Evolutionary conservation across 345 rosid genomes (phyloP).

Genomic region (Populus deltoides): DNA sequence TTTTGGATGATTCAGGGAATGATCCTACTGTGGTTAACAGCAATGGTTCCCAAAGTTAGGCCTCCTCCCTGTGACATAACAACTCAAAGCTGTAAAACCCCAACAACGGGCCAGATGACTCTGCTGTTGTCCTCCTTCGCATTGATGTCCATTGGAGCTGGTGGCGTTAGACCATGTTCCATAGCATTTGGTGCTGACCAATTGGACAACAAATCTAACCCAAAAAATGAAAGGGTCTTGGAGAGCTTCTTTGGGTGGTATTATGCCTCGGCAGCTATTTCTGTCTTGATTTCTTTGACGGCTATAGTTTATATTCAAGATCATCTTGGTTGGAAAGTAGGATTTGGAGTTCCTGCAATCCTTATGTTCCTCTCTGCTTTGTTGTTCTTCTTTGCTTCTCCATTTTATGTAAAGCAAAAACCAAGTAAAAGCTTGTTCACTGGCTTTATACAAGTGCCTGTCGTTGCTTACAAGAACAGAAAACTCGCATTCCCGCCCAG

Average conservation of each 20-base stretch:
- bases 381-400: conserved; percentile 46
- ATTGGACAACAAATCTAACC: conserved; percentile 53
- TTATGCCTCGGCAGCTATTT: conserved; percentile 34
- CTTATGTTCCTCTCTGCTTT: conserved; percentile 42
- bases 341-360: conserved; percentile 48
- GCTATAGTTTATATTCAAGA: conserved; percentile 53
- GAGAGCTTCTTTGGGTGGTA: conserved; percentile 55
- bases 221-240: conserved; percentile 41
- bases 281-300: conserved; percentile 38
- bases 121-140: conserved; percentile 44
- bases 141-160: conserved; percentile 63
- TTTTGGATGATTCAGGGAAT: conserved; percentile 38
- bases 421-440: conserved; percentile 35
- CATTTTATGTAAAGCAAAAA: conserved; percentile 37
- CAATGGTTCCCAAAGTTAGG: conserved; percentile 57
- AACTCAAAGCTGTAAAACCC: conserved; percentile 34
- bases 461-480: conserved; percentile 39
- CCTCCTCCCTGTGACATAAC: conserved; percentile 52
- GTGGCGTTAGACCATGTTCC: conserved; percentile 74
- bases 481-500: conserved; percentile 39
- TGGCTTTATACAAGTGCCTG: conserved; percentile 48
- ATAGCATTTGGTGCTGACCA: conserved; percentile 80
- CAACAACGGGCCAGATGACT: conserved; percentile 54
- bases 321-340: conserved; percentile 49
- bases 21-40: conserved; percentile 69